Evolutionary conservation across 371 early-diverging fungal species (phyloP).

Genomic region (Mortierella sp.): DNA sequence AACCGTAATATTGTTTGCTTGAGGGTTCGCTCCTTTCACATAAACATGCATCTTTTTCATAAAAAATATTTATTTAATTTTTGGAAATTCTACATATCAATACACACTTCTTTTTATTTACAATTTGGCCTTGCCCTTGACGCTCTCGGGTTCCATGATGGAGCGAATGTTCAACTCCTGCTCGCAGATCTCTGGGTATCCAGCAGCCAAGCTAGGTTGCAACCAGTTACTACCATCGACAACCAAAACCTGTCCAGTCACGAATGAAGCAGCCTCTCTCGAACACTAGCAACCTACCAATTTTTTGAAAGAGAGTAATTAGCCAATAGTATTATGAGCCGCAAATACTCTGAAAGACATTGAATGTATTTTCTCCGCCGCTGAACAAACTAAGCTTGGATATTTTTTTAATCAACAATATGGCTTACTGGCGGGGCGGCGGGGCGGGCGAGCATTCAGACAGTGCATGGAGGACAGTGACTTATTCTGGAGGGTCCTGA

Average conservation of each 20-base stretch:
- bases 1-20: no score
- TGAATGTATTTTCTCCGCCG: no score
- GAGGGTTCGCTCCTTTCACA: background rate
- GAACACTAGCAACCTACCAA: no score
- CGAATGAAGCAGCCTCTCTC: slow-evolving; percentile 1
- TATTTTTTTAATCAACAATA: no score
- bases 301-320: no score
- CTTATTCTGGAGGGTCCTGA: no score
- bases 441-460: no score
- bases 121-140: slow-evolving; percentile 44
- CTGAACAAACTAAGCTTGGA: no score
- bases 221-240: slow-evolving; percentile 84
- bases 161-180: slow-evolving; percentile 53
- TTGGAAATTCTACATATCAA: background rate
- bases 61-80: background rate
- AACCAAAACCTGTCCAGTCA: slow-evolving; percentile 73
- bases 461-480: no score
- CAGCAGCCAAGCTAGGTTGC: slow-evolving; percentile 43
- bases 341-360: no score
- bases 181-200: slow-evolving; percentile 50
- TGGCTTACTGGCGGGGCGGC: no score
- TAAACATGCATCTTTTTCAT: background rate
- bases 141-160: slow-evolving; percentile 51
- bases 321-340: no score
- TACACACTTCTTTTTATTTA: slow-evolving; percentile 24